Base-by-base conservation (phyloP, 305 asterid species). In the Coffea humblotiana region DNA sequence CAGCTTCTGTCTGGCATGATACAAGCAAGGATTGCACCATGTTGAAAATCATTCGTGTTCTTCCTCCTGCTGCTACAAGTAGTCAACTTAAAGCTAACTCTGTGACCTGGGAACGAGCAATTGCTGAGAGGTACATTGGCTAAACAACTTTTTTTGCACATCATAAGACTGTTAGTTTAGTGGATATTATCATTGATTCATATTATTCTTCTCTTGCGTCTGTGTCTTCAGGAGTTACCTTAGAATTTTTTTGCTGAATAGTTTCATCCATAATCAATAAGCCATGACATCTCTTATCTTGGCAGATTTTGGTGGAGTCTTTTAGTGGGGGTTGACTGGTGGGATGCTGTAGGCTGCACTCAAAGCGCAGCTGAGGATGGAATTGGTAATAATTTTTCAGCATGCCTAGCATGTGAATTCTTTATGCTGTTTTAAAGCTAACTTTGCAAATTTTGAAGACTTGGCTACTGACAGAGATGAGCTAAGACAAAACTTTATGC, bases 281-380 rank as follows among this genome's bases (percentile, higher is more conserved):
- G 40, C 63, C 48, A 23, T 35, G 6, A 8, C 61, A 48, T 81
- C 75, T 65, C 65, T 58, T 86, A 43, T 72, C 61, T 60, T 78
- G 47, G 74, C 89, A 96, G 99, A 83, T 96, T 96, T 88, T 96
- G 99, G 99, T 96, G 99, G 99, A 91, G 97, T 86, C 98, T 96
- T 87, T 81, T 91, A 91, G 98, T 96, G 73, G 99, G 98, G 76
- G 97, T 94, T 90, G 99, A 96, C 90, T 96, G 99, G 99, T 94
- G 99, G 99, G 99, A 96, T 96, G 98, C 99, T 56, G 97, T 96
- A 80, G 99, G 99, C 85, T 96, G 99, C 80, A 96, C 99, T 43
- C 99, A 96, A 85, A 94, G 99, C 84, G 98, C 99, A 56, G 97
- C 99, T 15, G 99, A 96, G 92, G 98, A 93, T 85, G 97, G 98